phyloP scores from a whole-genome alignment of 495 filamentous ascomycete species.

The Lasiosphaeriaceae sp. region DNA sequence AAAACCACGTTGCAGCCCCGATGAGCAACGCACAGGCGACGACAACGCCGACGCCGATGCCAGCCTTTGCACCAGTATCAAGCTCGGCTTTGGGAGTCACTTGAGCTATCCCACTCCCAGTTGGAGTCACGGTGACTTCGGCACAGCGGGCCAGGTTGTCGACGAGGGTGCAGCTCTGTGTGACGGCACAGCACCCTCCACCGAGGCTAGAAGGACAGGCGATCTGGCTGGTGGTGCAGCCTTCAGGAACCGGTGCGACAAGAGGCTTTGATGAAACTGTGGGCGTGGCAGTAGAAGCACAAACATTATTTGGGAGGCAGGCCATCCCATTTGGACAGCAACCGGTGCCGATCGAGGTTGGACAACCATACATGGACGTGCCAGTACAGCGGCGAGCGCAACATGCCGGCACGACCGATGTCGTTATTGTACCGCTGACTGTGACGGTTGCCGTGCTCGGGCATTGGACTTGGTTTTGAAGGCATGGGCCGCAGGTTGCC shows the following conservation, averaged over 20 bases:
- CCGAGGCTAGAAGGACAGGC: slow-evolving; percentile 61
- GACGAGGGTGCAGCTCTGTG: slow-evolving; percentile 62
- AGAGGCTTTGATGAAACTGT: slow-evolving; percentile 14
- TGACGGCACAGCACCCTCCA: slow-evolving; percentile 71
- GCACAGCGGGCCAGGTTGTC: slow-evolving; percentile 48
- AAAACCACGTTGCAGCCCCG: slow-evolving; percentile 34
- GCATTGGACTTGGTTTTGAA: slow-evolving; percentile 15
- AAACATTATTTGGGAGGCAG: slow-evolving; percentile 27
- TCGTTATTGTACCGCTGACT: slow-evolving; percentile 9
- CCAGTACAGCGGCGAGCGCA: slow-evolving; percentile 33
- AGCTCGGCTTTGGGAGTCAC: slow-evolving; percentile 16
- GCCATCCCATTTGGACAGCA: slow-evolving; percentile 39
- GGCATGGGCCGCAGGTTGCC: slow-evolving; percentile 29
- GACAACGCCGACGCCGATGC: slow-evolving; percentile 41
- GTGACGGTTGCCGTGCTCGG: slow-evolving; percentile 18
- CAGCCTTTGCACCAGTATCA: slow-evolving; percentile 37
- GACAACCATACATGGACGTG: slow-evolving; percentile 40
- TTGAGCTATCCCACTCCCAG: slow-evolving; percentile 19
- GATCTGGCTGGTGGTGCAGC: slow-evolving; percentile 72
- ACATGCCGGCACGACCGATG: slow-evolving; percentile 27
- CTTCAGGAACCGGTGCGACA: slow-evolving; percentile 30
- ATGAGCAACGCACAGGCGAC: slow-evolving; percentile 28
- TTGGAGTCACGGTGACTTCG: slow-evolving; percentile 39
- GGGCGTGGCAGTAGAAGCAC: slow-evolving; percentile 23
- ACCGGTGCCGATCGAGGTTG: slow-evolving; percentile 33